phyloP scores from a whole-genome alignment of 257 asterid species.

The Euphrasia confusa region DNA sequence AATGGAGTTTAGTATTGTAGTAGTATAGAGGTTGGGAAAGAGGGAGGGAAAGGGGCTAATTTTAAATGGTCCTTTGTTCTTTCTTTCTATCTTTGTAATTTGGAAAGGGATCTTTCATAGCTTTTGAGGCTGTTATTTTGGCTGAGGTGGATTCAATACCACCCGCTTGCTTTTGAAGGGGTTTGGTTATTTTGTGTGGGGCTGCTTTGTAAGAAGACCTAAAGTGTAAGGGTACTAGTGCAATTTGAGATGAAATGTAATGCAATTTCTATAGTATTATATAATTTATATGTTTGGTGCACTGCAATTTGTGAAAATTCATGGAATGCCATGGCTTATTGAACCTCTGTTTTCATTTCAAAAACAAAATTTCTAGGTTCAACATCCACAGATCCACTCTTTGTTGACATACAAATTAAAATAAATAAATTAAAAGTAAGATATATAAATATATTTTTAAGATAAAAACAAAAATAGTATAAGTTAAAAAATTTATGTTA shows the following conservation, averaged over 20 bases:
- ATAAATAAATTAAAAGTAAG: no score
- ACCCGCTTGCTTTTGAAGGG: slow-evolving; percentile 43
- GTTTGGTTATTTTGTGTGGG: slow-evolving; percentile 9
- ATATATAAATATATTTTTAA: no score
- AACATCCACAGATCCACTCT: no score
- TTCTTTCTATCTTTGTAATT: neutral
- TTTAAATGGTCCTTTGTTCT: slow-evolving; percentile 32
- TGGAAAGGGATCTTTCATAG: neutral
- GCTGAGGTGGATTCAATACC: slow-evolving; percentile 50
- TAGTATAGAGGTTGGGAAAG: neutral
- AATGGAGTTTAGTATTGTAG: neutral
- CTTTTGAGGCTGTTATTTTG: slow-evolving; percentile 21
- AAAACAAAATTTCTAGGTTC: no score
- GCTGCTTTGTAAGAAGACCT: slow-evolving; percentile 23
- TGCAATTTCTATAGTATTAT: no score
- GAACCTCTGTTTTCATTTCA: no score
- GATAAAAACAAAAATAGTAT: no score
- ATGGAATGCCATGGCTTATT: no score
- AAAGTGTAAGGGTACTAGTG: slow-evolving; percentile 24
- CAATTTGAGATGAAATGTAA: neutral
- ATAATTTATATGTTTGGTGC: no score
- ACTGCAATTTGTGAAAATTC: no score
- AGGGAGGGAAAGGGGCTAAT: slow-evolving; percentile 36
- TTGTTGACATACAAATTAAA: no score
- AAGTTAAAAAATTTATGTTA: no score